Evolutionary conservation across 2,329 filamentous ascomycete genomes (phyloP), one percentile per base, ranked within the genome.

Genomic region (Pestalotiopsis sp.): DNA sequence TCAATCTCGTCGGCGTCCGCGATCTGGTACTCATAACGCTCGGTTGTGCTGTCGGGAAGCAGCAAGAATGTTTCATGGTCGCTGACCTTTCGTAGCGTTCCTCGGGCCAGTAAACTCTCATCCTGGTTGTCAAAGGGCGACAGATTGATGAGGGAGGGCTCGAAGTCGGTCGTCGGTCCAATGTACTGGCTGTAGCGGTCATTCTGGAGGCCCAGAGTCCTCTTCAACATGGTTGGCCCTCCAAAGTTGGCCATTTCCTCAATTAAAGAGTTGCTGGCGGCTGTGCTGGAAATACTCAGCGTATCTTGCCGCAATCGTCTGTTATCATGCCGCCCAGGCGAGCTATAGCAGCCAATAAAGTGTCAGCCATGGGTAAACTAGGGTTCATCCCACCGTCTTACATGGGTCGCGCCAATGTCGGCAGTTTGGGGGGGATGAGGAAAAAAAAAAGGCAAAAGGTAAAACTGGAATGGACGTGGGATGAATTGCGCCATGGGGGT

Each of bases 111-210:
- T 25, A 92, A 87, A 76, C 91, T 94, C 81, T 95, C 93, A 82
- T 95, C 92, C 77, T 92, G 91, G 38, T 90, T 91, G 80, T 95
- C 92, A 79, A 95, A 95, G 5, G 90, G 86, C 25, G 92, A 94
- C 25, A 95, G 85, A 74, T 93, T 92, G 80, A 95, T 93, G 67
- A 96, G 85, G n/a, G 91, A 91, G 17, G 92, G 92, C 77, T 96
- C 93, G 76, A 95, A 93, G 74, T 94, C 92, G 64, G 93, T 94
- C 64, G 92, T 95, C 68, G 92, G 89, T 31, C 93, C 93, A 74
- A 96, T 93, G 76, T 95, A 93, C 80, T 93, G 92, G 81, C 92
- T 94, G 79, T 92, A 94, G 70, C 92, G 90, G 79, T 93, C 91
- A 75, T 88, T 84, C 78, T 95, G 93, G 72, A 96, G 85, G 69